Base-by-base conservation (phyloP, 306 rosid genomes). In the Rosa multiflora region DNA sequence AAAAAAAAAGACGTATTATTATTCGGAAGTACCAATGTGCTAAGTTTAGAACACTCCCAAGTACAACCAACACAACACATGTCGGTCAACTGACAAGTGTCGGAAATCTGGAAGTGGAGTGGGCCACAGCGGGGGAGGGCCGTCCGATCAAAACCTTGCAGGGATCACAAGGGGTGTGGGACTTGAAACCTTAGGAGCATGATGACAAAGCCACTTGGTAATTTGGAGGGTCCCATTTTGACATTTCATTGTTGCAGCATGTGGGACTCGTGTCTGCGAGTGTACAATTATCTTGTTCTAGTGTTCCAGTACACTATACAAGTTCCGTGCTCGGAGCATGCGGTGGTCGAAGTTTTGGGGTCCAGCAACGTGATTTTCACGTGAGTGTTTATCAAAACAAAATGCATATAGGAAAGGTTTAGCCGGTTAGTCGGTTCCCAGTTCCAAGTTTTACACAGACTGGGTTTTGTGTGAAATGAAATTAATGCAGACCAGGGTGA, bases 21-120 rank as follows among this genome's bases (percentile, higher is more conserved):
- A 71, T 82, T 89, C 83, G 82, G 86, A 87, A 86, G 79, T 66
- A 35, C 83, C 82, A 83, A 85, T 66, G 87, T 84, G 77, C 70
- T 75, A 82, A 47, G 52, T 75, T 63, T 71, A 58, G 83, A 59
- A 82, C 40, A 52, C 7, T 76, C 10, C 9, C 61, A 72, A 59
- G 64, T 80, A 56, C 29, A n/a, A n/a, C 62, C 1, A 52, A 15
- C 56, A 81, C 77, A 83, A 63, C n/a, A 14, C 76, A 75, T 77
- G 87, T 87, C 82, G 89, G 88, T 29, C 9, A 14, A 14, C 8
- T 5, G 0, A 20, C 68, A 63, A 43, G 20, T 29, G 20, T 13
- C n/a, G n/a, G 43, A 4, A 6, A 32, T 12, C 20, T 63, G 8
- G 82, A 51, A 78, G 82, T 70, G 40, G 78, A 80, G 78, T 32